These are phyloP conservation scores for Xylariales sp. DNA, from an alignment of 2,329 filamentous ascomycete species.

Conservation along the genomic window DNA sequence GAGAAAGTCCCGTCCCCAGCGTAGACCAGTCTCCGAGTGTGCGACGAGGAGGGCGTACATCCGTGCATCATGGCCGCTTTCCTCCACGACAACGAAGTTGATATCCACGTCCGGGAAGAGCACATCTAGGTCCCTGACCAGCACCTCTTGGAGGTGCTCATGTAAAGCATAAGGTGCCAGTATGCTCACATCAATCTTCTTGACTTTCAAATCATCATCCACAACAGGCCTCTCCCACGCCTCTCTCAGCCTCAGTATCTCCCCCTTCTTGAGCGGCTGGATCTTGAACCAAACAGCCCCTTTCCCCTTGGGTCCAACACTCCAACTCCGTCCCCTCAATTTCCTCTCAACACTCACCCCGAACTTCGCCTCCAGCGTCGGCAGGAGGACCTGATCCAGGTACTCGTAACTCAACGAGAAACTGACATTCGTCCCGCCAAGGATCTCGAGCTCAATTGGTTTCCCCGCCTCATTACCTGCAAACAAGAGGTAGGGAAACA, in stretches of 20 bases:
- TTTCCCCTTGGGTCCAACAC: constrained; percentile 33
- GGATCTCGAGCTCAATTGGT: constrained; percentile 45
- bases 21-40: constrained; percentile 37
- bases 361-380: constrained; percentile 46
- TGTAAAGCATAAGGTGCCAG: constrained; percentile 43
- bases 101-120: constrained; percentile 41
- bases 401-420: constrained; percentile 59
- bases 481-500: constrained; percentile 56
- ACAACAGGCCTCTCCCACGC: constrained; percentile 16
- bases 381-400: constrained; percentile 56
- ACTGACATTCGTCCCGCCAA: constrained; percentile 55
- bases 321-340: constrained; percentile 48
- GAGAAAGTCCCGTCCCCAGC: constrained; percentile 46
- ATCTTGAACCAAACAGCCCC: constrained; percentile 44
- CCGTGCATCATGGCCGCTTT: constrained; percentile 45
- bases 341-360: constrained; percentile 40
- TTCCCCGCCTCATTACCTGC: constrained; percentile 38
- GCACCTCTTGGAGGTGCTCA: constrained; percentile 32
- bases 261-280: constrained; percentile 31
- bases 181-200: constrained; percentile 45
- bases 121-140: constrained; percentile 34
- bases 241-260: constrained; percentile 32
- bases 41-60: constrained; percentile 56
- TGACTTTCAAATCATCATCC: constrained; percentile 28
- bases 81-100: constrained; percentile 42